Conservation (phyloP, 345 rosid species). For the Excoecaria cochinchinensis region DNA sequence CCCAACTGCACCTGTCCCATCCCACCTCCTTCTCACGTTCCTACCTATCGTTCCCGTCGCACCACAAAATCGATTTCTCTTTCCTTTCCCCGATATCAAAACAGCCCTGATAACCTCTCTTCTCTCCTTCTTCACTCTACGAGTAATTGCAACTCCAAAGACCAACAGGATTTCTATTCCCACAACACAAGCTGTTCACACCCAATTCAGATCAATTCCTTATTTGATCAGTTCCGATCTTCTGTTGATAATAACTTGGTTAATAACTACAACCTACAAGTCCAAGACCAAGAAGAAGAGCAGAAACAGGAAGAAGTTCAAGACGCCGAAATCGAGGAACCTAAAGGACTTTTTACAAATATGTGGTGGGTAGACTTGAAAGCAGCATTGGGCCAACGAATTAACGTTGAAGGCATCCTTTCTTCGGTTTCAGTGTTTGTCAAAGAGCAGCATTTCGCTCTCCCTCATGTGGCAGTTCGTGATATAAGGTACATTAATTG, state of each 20-base stretch:
- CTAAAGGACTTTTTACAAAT: constrained; percentile 50
- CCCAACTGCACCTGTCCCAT: constrained; percentile 32
- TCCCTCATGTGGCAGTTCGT: constrained; percentile 75
- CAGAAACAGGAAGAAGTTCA: constrained; percentile 18
- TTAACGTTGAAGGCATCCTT: constrained; percentile 78
- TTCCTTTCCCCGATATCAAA: constrained; percentile 30
- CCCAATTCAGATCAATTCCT: constrained; percentile 26
- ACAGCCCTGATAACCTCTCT: constrained; percentile 22
- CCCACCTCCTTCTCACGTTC: constrained; percentile 34
- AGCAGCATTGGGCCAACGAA: constrained; percentile 86
- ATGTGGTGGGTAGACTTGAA: constrained; percentile 96
- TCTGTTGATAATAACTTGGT: constrained; percentile 24
- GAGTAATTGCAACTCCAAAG: constrained; percentile 41
- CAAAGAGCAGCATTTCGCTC: constrained; percentile 63
- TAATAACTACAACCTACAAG: constrained; percentile 36
- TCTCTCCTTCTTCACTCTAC: constrained; percentile 37
- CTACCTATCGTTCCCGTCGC: constrained; percentile 16
- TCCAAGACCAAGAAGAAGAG: constrained; percentile 27
- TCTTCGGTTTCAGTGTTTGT: constrained; percentile 56
- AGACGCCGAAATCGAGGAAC: constrained; percentile 8
- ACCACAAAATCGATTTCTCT: constrained; percentile 32
- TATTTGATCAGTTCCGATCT: constrained; percentile 42
- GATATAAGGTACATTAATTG: constrained; percentile 80
- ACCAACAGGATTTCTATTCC: not conserved
- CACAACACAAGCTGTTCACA: constrained; percentile 15